Base-by-base conservation (phyloP, 2,329 filamentous ascomycete genomes). In the Trichoderma afroharzianum region DNA sequence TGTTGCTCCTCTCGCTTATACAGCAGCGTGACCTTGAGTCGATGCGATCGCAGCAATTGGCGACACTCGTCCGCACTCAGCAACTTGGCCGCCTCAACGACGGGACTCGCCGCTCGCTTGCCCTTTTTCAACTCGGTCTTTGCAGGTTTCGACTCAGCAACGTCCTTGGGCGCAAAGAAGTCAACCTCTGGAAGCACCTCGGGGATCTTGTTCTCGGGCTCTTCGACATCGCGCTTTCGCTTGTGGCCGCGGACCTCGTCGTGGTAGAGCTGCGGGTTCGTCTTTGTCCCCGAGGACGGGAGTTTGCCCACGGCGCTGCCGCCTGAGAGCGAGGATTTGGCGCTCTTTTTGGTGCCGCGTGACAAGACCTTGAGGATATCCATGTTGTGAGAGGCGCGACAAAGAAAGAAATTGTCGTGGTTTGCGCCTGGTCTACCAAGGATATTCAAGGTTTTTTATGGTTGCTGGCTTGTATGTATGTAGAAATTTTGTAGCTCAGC, bases 21-120 rank as follows among this genome's bases (percentile, higher is more conserved):
- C n/a, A 97, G 83, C 63, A 97, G 84, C 0, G 92, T 93, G 50
- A 97, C 88, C 80, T 97, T 97, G 74, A 98, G 85, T 74, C 94
- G 92, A 81, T 97, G 94, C 71, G 90, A 91, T 73, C 91, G 90
- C 73, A 97, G 82, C 12, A 95, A 85, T 72, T 91, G 88, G 76
- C 91, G 91, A 76, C 93, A 91, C 78, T 95, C 89, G 71, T 92
- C 90, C 76, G 92, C 87, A 76, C 89, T 88, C 75, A 94, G 75
- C 67, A 82, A 79, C 67, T 78, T 78, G 18, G 79, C 76, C 12
- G 76, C 74, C 11, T 74, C 58, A 3, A 74, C 73, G 6, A 62
- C 71, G 14, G 81, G 79, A 24, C 80, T 80, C 15, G 76, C 73
- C 74, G 67, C 76, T 71, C 73, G 78, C 62, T 76, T 59, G 71